A percentile compares a stretch with the other conserved stretches of the same genome.
Evolutionary conservation across 2,329 filamentous ascomycete genomes (phyloP).

Genomic region (Zymoseptoria brevis): DNA sequence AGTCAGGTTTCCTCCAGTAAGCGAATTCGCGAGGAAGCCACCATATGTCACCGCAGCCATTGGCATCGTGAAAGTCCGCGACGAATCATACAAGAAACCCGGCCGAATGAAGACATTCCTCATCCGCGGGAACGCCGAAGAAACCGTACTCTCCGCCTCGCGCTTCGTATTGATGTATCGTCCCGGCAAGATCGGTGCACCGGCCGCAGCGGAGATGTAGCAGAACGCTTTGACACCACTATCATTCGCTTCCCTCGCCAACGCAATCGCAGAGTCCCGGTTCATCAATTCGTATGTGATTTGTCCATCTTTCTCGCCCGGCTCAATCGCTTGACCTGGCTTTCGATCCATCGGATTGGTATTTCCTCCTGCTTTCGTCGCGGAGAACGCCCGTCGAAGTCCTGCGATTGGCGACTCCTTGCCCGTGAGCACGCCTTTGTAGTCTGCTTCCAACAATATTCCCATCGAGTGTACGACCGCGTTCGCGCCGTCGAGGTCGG

Average conservation of each 20-base stretch:
- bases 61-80: slow-evolving; percentile 72
- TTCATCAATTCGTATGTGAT: slow-evolving; percentile 98
- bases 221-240: slow-evolving; percentile 63
- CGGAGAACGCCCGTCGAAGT: slow-evolving; percentile 68
- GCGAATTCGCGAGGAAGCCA: slow-evolving; percentile 66
- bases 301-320: slow-evolving; percentile 62
- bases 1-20: slow-evolving; percentile 68
- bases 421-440: slow-evolving; percentile 84
- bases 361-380: slow-evolving; percentile 51
- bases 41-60: slow-evolving; percentile 70
- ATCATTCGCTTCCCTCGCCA: slow-evolving; percentile 66
- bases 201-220: slow-evolving; percentile 82
- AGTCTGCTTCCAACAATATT: slow-evolving; percentile 92
- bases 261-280: slow-evolving; percentile 73
- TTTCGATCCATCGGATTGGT: slow-evolving; percentile 59
- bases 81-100: slow-evolving; percentile 82
- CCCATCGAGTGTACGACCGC: slow-evolving; percentile 93
- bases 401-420: slow-evolving; percentile 74
- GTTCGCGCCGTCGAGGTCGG: slow-evolving; percentile 67
- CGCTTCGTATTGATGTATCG: slow-evolving; percentile 89
- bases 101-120: slow-evolving; percentile 75
- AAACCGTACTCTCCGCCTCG: slow-evolving; percentile 74
- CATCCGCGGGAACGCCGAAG: slow-evolving; percentile 63
- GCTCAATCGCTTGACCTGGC: slow-evolving; percentile 52
- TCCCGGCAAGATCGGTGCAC: slow-evolving; percentile 72